phyloP scores from a whole-genome alignment of 495 filamentous ascomycete genomes.

The Jackrogersella multiformis region DNA sequence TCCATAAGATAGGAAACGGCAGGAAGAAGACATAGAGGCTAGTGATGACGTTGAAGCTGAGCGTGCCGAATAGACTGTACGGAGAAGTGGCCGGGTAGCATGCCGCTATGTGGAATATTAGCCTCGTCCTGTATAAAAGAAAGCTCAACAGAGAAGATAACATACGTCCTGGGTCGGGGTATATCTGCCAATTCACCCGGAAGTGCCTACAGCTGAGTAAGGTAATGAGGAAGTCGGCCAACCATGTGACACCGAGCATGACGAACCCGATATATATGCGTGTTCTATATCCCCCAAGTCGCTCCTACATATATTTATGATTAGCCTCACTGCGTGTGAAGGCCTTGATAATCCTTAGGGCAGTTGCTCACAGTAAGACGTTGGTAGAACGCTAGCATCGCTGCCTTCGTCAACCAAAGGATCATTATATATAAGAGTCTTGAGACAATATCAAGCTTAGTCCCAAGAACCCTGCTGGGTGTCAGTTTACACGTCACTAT shows the following conservation, averaged over 20 bases:
- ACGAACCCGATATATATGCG: constrained; percentile 63
- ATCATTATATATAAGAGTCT: constrained; percentile 66
- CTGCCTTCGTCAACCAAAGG: constrained; percentile 66
- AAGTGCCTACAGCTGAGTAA: constrained; percentile 63
- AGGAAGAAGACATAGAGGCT: constrained; percentile 65
- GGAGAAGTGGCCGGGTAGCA: constrained; percentile 62
- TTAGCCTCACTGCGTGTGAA: background rate
- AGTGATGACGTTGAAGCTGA: constrained; percentile 59
- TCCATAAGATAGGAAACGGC: constrained; percentile 64
- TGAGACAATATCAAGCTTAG: constrained; percentile 66
- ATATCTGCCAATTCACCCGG: constrained; percentile 64
- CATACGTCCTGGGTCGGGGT: constrained; percentile 63
- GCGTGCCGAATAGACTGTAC: constrained; percentile 56
- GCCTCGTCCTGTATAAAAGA: background rate
- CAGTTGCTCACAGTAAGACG: constrained; percentile 61
- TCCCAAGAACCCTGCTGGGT: constrained; percentile 52
- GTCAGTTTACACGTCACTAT: background rate
- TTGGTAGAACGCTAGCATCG: constrained; percentile 67
- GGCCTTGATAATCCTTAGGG: background rate
- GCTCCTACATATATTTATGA: constrained; percentile 41
- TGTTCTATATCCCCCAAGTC: constrained; percentile 54
- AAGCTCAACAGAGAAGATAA: background rate
- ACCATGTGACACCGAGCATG: constrained; percentile 60
- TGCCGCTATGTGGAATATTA: constrained; percentile 46
- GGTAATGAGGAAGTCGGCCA: constrained; percentile 62